A percentile compares a stretch with the other conserved stretches of the same genome.
Evolutionary conservation across 345 rosid species (phyloP).

Genomic region (rapeseed (Brassica napus)): DNA sequence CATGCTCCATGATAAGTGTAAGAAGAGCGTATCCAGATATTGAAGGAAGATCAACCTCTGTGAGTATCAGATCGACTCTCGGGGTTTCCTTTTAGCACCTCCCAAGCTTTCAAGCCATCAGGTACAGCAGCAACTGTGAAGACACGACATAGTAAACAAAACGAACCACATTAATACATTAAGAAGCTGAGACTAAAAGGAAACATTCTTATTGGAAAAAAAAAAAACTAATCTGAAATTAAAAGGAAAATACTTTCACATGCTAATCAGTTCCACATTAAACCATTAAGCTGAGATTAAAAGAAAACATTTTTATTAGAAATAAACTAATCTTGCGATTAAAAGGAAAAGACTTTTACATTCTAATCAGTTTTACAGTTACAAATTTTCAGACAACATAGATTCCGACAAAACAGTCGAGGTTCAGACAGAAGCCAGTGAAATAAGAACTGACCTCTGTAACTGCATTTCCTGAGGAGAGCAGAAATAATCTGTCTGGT

Average conservation of each 20-base stretch:
- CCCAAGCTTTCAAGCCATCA: slow-evolving; percentile 97
- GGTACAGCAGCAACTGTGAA: slow-evolving; percentile 71
- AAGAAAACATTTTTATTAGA: too few species aligned
- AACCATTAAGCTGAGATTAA: background rate
- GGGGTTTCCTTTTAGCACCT: slow-evolving; percentile 66
- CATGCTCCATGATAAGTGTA: slow-evolving; percentile 85
- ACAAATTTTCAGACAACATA: background rate
- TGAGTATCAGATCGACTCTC: slow-evolving; percentile 73
- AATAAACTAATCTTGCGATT: background rate
- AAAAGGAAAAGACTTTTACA: background rate
- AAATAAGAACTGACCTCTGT: slow-evolving; percentile 57
- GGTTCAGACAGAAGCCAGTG: background rate
- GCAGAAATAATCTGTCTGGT: slow-evolving; percentile 88
- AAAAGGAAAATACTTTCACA: background rate
- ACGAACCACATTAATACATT: background rate
- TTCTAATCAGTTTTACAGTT: background rate
- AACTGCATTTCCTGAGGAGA: slow-evolving; percentile 83
- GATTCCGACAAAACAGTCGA: background rate
- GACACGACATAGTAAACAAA: background rate
- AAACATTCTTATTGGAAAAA: background rate
- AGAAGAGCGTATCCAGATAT: slow-evolving; percentile 90
- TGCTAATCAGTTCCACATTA: background rate
- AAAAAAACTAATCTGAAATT: background rate
- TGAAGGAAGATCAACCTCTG: slow-evolving; percentile 89
- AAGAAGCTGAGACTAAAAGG: background rate